phyloP scores from a whole-genome alignment of 1,284 basidiomycete species.

The Phellinidium pouzarii region DNA sequence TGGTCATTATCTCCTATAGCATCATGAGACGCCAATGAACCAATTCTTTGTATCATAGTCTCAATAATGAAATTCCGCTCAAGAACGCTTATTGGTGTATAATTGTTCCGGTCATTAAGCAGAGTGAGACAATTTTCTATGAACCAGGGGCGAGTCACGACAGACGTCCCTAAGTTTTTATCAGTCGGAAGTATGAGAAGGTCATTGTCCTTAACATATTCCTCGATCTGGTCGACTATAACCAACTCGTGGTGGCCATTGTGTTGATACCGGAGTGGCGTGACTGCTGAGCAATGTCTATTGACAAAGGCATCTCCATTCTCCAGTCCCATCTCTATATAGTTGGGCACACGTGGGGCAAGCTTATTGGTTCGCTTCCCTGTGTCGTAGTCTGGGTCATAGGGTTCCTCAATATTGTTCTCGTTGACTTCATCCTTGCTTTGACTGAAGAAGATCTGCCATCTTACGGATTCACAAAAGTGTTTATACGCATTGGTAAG shows the following conservation, averaged over 20 bases:
- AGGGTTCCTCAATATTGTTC: background rate
- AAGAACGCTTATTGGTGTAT: background rate
- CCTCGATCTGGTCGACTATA: background rate
- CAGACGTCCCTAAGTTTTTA: conserved; percentile 13
- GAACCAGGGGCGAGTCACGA: conserved; percentile 12
- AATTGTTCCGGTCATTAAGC: conserved; percentile 11
- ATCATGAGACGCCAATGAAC: background rate
- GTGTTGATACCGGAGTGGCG: too few species aligned
- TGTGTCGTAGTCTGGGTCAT: conserved; percentile 4
- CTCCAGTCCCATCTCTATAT: conserved; percentile 1
- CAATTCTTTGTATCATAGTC: background rate
- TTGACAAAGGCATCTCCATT: background rate
- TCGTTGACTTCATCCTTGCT: too few species aligned
- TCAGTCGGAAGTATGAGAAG: conserved; percentile 13
- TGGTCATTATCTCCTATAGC: background rate
- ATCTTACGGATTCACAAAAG: too few species aligned
- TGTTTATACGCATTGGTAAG: too few species aligned
- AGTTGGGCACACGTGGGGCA: background rate
- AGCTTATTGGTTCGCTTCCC: background rate
- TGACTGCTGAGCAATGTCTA: too few species aligned
- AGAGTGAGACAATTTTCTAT: conserved; percentile 10
- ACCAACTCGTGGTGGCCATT: background rate
- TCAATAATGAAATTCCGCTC: background rate
- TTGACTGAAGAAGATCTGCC: too few species aligned
- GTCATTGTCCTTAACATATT: conserved; percentile 1